Percentiles rank a stretch among this genome's conserved stretches.
phyloP scores from a whole-genome alignment of 73 alveolate species.

The Symbiodinium pilosum region DNA sequence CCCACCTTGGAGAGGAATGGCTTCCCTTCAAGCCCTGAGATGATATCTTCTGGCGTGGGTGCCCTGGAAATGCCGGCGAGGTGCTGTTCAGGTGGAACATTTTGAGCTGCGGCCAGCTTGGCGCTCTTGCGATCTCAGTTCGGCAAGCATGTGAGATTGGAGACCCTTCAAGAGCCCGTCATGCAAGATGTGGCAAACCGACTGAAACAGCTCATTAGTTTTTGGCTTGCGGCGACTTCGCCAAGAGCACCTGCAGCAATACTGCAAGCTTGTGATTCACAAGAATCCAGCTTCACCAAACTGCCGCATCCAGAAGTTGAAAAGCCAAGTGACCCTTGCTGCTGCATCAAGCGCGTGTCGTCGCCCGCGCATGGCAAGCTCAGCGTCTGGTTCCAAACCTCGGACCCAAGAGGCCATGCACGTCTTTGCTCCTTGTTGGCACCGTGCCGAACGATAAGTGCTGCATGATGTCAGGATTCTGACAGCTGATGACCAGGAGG shows the following conservation, averaged over 20 bases:
- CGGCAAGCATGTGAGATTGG: not conserved
- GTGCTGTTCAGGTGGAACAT: slow-evolving; percentile 21
- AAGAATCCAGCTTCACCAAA: not conserved
- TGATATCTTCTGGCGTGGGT: not conserved
- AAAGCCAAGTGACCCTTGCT: not conserved
- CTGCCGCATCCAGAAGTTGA: not conserved
- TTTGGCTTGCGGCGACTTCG: not conserved
- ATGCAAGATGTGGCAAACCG: not conserved
- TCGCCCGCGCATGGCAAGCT: slow-evolving; percentile 39
- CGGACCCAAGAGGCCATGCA: no score
- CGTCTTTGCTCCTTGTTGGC: no score
- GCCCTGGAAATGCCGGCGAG: not conserved
- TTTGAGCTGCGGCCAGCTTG: slow-evolving; percentile 43
- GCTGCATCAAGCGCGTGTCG: not conserved
- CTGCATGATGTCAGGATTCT: no score
- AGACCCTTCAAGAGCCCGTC: not conserved
- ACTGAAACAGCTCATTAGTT: not conserved
- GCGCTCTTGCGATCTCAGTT: slow-evolving; percentile 34
- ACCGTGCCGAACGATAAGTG: no score
- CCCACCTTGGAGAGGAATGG: slow-evolving; percentile 29
- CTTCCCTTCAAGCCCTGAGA: not conserved
- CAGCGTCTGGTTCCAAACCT: slow-evolving; percentile 83
- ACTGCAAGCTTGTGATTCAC: not conserved
- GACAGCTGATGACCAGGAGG: no score
- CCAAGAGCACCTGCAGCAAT: slow-evolving; percentile 11